Conservation (phyloP, 2,329 filamentous ascomycete species). For the Aspergillus tamarii region DNA sequence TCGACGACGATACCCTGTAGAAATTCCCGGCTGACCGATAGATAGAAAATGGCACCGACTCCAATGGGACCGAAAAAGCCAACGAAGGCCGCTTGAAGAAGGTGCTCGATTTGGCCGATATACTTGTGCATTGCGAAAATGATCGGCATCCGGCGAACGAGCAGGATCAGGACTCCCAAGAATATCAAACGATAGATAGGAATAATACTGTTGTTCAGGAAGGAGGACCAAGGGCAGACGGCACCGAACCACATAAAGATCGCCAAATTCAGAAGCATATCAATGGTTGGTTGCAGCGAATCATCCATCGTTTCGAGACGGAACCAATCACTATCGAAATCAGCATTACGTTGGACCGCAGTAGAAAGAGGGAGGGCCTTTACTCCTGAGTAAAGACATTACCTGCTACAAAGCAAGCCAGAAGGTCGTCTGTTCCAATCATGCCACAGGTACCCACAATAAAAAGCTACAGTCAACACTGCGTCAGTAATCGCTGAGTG, state of each 20-base stretch:
- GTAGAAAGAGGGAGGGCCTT: conserved; percentile 9
- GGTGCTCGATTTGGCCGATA: conserved; percentile 77
- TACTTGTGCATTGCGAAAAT: conserved; percentile 72
- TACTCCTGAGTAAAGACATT: conserved; percentile 88
- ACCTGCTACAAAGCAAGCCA: conserved; percentile 90
- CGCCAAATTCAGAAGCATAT: conserved; percentile 88
- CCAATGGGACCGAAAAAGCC: conserved; percentile 94
- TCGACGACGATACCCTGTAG: conserved; percentile 62
- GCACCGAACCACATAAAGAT: conserved; percentile 93
- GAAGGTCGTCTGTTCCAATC: conserved; percentile 84
- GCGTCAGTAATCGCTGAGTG: conserved; percentile 14
- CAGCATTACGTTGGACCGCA: conserved; percentile 4
- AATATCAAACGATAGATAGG: conserved; percentile 73
- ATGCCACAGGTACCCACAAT: conserved; percentile 85
- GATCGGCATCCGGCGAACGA: conserved; percentile 77
- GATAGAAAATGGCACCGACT: conserved; percentile 86
- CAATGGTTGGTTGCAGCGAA: conserved; percentile 88
- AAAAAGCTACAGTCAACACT: conserved; percentile 60
- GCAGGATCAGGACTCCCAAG: conserved; percentile 74
- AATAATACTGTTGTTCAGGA: conserved; percentile 69
- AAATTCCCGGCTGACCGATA: conserved; percentile 80
- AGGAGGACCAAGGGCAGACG: conserved; percentile 77
- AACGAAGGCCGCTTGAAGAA: conserved; percentile 78
- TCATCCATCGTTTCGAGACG: conserved; percentile 86
- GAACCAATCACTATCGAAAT: conserved; percentile 72